These are phyloP conservation scores for Malassezia japonica DNA, from an alignment of 1,284 basidiomycete species.

Conservation along the genomic window DNA sequence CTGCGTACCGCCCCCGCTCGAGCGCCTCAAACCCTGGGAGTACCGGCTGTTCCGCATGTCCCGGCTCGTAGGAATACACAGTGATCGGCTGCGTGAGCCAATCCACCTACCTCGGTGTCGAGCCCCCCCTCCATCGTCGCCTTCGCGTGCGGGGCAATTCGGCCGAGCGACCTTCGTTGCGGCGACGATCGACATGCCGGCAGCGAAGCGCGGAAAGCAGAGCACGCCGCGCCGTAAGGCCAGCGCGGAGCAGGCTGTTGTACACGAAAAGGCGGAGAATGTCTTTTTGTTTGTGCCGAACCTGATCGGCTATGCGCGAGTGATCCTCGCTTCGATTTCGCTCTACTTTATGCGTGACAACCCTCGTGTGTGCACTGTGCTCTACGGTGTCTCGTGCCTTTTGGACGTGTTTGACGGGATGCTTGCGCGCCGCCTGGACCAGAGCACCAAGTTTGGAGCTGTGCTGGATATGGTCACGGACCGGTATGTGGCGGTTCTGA, in stretches of 20 bases:
- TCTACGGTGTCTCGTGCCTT: conserved; percentile 85
- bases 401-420: conserved; percentile 92
- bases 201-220: conserved; percentile 20
- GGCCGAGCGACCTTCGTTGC: not conserved
- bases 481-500: conserved; percentile 59
- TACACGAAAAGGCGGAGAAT: conserved; percentile 21
- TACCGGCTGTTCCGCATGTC: not conserved
- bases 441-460: conserved; percentile 88
- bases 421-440: conserved; percentile 77
- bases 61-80: not conserved
- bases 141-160: not conserved
- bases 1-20: not conserved
- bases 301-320: conserved; percentile 85
- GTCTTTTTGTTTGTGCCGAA: conserved; percentile 75
- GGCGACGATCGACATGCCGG: conserved; percentile 6
- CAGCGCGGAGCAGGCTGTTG: not conserved
- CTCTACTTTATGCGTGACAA: conserved; percentile 74
- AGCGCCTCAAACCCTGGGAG: not conserved
- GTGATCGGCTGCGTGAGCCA: not conserved
- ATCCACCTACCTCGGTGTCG: conserved; percentile 10
- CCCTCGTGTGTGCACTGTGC: conserved; percentile 79
- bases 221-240: not conserved
- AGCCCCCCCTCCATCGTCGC: not conserved
- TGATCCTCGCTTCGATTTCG: conserved; percentile 79
- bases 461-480: conserved; percentile 99